phyloP scores from a whole-genome alignment of 2,329 filamentous ascomycete species.

The Gremmenia infestans region DNA sequence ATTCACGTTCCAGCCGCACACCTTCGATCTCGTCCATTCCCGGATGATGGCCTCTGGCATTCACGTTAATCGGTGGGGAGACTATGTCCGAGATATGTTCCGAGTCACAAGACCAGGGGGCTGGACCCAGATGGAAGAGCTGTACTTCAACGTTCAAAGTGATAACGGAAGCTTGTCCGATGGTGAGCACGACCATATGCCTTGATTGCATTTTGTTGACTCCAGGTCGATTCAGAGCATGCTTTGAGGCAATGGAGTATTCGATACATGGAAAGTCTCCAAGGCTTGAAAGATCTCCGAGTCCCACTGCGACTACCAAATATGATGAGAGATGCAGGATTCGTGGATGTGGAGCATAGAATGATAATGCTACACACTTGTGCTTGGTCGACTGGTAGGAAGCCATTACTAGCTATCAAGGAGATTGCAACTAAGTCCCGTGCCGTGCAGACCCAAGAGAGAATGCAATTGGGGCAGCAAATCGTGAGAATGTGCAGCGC shows the following conservation, averaged over 20 bases:
- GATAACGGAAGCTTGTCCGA: slow-evolving; percentile 73
- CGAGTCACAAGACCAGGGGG: slow-evolving; percentile 68
- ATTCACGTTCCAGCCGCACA: slow-evolving; percentile 62
- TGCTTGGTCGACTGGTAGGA: slow-evolving; percentile 62
- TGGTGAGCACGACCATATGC: slow-evolving; percentile 37
- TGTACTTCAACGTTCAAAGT: slow-evolving; percentile 81
- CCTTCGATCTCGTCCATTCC: slow-evolving; percentile 79
- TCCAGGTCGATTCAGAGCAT: slow-evolving; percentile 41
- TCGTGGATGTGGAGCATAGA: slow-evolving; percentile 61
- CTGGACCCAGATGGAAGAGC: slow-evolving; percentile 86
- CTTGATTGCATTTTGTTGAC: slow-evolving; percentile 2
- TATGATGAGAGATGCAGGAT: slow-evolving; percentile 44
- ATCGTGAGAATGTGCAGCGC: slow-evolving; percentile 49
- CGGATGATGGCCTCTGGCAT: slow-evolving; percentile 27
- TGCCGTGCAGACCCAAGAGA: slow-evolving; percentile 42
- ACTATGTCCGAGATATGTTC: slow-evolving; percentile 72
- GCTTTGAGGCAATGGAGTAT: slow-evolving; percentile 65
- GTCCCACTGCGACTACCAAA: slow-evolving; percentile 51
- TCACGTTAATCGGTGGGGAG: slow-evolving; percentile 57
- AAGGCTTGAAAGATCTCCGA: slow-evolving; percentile 61
- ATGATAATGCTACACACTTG: slow-evolving; percentile 66
- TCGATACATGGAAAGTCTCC: slow-evolving; percentile 56
- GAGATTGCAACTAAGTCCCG: background rate
- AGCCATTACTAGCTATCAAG: background rate
- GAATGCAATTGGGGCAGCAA: slow-evolving; percentile 47